Evolutionary conservation across 2,329 filamentous ascomycete genomes (phyloP), one percentile per base, ranked within the genome.

Genomic region (Clathrospora elynae): DNA sequence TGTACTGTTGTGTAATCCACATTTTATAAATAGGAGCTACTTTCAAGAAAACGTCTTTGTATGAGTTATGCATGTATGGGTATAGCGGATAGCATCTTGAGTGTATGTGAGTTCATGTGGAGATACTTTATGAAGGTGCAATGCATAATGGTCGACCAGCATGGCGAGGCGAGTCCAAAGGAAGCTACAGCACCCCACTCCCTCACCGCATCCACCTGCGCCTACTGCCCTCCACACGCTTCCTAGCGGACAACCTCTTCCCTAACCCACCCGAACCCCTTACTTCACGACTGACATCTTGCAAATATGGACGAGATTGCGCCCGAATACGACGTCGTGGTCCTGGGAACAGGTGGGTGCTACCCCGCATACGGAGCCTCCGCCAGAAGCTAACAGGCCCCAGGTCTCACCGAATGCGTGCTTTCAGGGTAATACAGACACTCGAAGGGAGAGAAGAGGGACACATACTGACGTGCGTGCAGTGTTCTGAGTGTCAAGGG

Each of bases 321-420:
- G 61, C 88, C 90, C 71, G 91, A 96, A 76, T 99, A 99, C 82
- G 93, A 99, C 82, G 89, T 96, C 74, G 85, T 99, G 71, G 93
- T 99, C 72, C 84, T 99, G 72, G 93, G 93, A 81, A 99, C 93
- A 73, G 91, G 90, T 96, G 80, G 70, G 83, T 42, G 75, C 62
- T 65, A 66, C 72, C 73, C 71, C 72, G 67, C 70, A 66, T 55
- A 37, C 24, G 47, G 41, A 28, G 17, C 35, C 24, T 23, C 17
- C 35, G 36, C 46, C 39, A 45, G 48, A 22, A 63, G 57, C 61
- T 67, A 65, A 68, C 57, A 54, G 42, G 53, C 39, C 43, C 26
- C 66, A 95, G 92, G 93, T 71, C 77, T 99, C 82, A 97, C 92
- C 55, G 93, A 99, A 84, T 99, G 93, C 78, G 93, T 99, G 70